These are phyloP conservation scores for Flaveria trinervia DNA, from an alignment of 129 eudicot genomes.

Conservation along the genomic window DNA sequence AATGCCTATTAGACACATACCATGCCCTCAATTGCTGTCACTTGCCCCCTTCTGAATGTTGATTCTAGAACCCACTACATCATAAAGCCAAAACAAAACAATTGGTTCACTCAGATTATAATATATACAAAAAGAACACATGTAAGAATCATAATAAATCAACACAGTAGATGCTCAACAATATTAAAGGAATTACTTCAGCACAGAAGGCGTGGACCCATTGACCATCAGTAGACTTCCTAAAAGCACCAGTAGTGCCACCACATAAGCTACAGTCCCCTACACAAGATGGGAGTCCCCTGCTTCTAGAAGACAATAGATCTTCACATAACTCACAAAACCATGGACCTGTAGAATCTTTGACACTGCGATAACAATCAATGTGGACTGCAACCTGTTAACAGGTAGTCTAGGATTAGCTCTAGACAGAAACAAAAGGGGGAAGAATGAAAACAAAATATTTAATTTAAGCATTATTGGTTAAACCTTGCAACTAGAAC, in stretches of 20 bases:
- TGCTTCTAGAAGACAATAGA: conserved; percentile 52
- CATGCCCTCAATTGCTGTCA: conserved; percentile 69
- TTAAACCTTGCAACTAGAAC: conserved; percentile 93
- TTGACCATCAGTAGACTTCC: conserved; percentile 82
- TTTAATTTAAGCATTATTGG: background rate
- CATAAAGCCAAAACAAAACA: conserved; percentile 17
- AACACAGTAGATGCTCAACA: conserved; percentile 15
- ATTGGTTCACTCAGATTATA: conserved; percentile 4
- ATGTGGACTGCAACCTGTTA: conserved; percentile 92
- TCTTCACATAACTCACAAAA: conserved; percentile 94
- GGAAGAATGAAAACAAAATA: background rate
- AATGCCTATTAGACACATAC: conserved; percentile 45
- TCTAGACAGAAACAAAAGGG: background rate
- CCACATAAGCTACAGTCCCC: conserved; percentile 93
- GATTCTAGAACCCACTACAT: conserved; percentile 92
- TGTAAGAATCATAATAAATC: background rate
- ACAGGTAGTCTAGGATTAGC: conserved; percentile 13
- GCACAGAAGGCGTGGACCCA: conserved; percentile 99
- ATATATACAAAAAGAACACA: conserved; percentile 2
- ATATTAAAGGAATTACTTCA: conserved; percentile 54
- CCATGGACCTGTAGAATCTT: conserved; percentile 92
- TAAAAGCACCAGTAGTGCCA: conserved; percentile 87
- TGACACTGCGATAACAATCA: conserved; percentile 83
- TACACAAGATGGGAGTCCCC: conserved; percentile 45
- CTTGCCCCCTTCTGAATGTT: conserved; percentile 86